These are phyloP conservation scores for Tubosaeta sp. DNA, from an alignment of 768 basidiomycete species.

Conservation along the genomic window DNA sequence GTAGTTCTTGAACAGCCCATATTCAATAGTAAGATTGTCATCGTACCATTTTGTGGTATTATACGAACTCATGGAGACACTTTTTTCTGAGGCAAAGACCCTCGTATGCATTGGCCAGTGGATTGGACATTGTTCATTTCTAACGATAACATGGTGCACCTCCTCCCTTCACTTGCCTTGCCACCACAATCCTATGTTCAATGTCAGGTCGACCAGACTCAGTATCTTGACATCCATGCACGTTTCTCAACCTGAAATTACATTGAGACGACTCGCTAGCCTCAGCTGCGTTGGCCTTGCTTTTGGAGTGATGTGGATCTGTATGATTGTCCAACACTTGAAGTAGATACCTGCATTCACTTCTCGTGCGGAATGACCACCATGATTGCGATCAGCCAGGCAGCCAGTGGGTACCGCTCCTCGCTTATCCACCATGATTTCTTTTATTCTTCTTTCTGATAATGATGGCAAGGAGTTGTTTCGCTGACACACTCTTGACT, in stretches of 20 bases:
- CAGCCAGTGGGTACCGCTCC: slow-evolving; percentile 6
- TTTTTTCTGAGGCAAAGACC: not conserved
- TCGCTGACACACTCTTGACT: slow-evolving; percentile 8
- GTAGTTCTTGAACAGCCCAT: not conserved
- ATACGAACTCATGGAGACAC: not conserved
- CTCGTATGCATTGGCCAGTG: not conserved
- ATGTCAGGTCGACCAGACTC: slow-evolving; percentile 12
- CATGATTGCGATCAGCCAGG: slow-evolving; percentile 6
- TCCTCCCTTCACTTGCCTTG: not conserved
- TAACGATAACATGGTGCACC: slow-evolving; percentile 7
- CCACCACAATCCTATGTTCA: not conserved
- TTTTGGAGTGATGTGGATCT: slow-evolving; percentile 13
- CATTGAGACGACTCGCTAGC: not conserved
- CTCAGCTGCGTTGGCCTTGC: slow-evolving; percentile 3
- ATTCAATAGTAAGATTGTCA: not conserved
- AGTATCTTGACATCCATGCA: slow-evolving; percentile 15
- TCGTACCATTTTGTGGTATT: not conserved
- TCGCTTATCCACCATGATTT: not conserved
- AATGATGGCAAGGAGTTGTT: slow-evolving; percentile 2
- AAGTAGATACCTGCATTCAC: not conserved
- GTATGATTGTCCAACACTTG: slow-evolving; percentile 2
- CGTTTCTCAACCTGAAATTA: slow-evolving; percentile 3
- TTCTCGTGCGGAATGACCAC: not conserved
- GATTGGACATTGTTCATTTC: slow-evolving; percentile 5
- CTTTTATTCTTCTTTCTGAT: not conserved